phyloP scores from a whole-genome alignment of 106 monocot species.

The Dioscorea dumetorum region DNA sequence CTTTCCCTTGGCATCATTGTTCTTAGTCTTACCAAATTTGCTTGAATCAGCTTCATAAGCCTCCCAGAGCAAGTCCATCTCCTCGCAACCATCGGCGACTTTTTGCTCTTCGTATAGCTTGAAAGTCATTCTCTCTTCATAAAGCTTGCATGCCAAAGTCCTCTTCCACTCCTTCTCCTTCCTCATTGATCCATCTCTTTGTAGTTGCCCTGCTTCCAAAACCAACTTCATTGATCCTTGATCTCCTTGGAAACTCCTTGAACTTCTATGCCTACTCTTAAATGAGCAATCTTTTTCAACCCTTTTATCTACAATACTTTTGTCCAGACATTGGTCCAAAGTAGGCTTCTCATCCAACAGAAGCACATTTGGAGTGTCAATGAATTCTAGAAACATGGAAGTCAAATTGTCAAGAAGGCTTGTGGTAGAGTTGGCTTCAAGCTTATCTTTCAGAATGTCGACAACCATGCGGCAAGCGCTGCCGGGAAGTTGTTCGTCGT shows the following conservation, averaged over 20 bases:
- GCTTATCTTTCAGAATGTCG: constrained; percentile 7
- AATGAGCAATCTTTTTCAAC: too few relatives aligned
- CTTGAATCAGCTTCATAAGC: constrained; percentile 35
- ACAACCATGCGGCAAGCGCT: constrained; percentile 19
- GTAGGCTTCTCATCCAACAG: too few relatives aligned
- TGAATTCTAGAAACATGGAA: constrained; percentile 9
- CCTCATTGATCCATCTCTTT: constrained; percentile 28
- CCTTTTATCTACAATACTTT: too few relatives aligned
- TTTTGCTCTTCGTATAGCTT: constrained; percentile 47
- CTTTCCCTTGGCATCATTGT: constrained; percentile 10
- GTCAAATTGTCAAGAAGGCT: constrained; percentile 13
- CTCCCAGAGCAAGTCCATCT: constrained; percentile 91
- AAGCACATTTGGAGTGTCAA: too few relatives aligned
- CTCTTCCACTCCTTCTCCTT: constrained; percentile 79
- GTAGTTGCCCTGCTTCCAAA: not conserved
- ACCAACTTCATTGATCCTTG: too few relatives aligned
- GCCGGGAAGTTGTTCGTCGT: constrained; percentile 7
- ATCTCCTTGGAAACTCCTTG: too few relatives aligned
- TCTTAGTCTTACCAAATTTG: not conserved
- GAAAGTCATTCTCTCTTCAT: constrained; percentile 52
- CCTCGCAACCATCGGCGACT: constrained; percentile 36
- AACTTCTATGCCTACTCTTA: too few relatives aligned
- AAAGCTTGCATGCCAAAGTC: constrained; percentile 78
- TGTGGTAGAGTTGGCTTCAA: not conserved
- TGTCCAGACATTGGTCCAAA: too few relatives aligned